A percentile compares a stretch with the other conserved stretches of the same genome.
Conservation (phyloP, 345 rosid species). For the Lenwebbia sp. region DNA sequence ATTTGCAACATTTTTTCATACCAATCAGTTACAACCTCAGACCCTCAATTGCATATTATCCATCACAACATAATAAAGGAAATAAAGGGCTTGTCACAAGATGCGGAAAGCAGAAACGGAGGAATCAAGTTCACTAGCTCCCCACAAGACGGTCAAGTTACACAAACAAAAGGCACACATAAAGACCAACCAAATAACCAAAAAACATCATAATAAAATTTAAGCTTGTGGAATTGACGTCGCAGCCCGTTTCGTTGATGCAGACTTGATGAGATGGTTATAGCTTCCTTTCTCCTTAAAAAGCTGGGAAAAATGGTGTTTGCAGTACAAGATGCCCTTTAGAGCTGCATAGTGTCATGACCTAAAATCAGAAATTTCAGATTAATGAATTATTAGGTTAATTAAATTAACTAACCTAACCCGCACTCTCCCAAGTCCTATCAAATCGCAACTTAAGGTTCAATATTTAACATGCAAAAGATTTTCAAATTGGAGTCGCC, state of each 20-base stretch:
- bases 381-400: too few species aligned
- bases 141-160: not conserved
- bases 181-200: not conserved
- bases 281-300: slow-evolving; percentile 98
- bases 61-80: not conserved
- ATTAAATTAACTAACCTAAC: too few species aligned
- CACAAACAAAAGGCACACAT: not conserved
- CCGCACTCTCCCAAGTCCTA: too few species aligned
- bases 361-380: too few species aligned
- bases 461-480: too few species aligned
- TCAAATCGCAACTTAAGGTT: too few species aligned
- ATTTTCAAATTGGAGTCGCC: too few species aligned
- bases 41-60: not conserved
- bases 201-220: not conserved
- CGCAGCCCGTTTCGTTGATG: slow-evolving; percentile 63
- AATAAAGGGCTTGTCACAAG: not conserved
- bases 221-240: slow-evolving; percentile 56
- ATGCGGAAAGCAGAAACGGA: not conserved
- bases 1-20: not conserved
- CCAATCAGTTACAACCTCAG: not conserved
- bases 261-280: slow-evolving; percentile 79
- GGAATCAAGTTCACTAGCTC: not conserved
- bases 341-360: too few species aligned
- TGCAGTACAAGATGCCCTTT: slow-evolving; percentile 84
- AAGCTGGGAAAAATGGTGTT: slow-evolving; percentile 93